Evolutionary conservation across 805 yeast species (phyloP), one percentile per base, ranked within the genome.

Genomic region (Suhomyces faveliae): DNA sequence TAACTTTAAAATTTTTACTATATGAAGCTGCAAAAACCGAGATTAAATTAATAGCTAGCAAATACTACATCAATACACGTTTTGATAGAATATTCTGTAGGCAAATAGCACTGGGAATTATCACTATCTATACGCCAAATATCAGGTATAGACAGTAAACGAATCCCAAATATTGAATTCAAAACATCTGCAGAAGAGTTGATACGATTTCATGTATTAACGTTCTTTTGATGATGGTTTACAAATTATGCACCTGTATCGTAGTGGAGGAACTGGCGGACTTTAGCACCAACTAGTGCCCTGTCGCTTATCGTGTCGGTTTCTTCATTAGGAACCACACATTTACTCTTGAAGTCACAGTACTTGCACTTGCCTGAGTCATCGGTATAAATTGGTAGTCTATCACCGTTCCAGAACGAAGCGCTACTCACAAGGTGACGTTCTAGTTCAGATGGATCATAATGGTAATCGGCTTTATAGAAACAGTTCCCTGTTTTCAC

Each of bases 401-500:
- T 64, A 25, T 63, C 55, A 0, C 90, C 90, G 54, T 70, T 68
- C 90, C 90, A 85, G 52, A 82, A 78, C 20, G 58, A 57, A 44
- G 77, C 53, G 2, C 81, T 70, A 9, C 60, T 53, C 0, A 51
- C 40, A 2, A 77, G 59, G 6, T 67, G 60, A 2, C 52, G 29
- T 1, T 64, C 51, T 2, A 80, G 56, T 10, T 51, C 56, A 0
- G 52, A 43, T 4, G 59, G 55, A 42, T 74, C 67, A 55, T 71
- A 81, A 3, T 61, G 48, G 46, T 77, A 78, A 7, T 58, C 41
- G 0, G 70, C 58, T 15, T 72, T 72, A 21, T 70, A 64, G 54
- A 83, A 79, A 15, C 60, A 45, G 6, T 47, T 37, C 4, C 60
- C 60, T 4, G 75, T 69, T 17, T 51, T 60, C 5, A 64, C 68